Conservation (phyloP, 2,329 filamentous ascomycete genomes). For the Xylariaceae sp. region DNA sequence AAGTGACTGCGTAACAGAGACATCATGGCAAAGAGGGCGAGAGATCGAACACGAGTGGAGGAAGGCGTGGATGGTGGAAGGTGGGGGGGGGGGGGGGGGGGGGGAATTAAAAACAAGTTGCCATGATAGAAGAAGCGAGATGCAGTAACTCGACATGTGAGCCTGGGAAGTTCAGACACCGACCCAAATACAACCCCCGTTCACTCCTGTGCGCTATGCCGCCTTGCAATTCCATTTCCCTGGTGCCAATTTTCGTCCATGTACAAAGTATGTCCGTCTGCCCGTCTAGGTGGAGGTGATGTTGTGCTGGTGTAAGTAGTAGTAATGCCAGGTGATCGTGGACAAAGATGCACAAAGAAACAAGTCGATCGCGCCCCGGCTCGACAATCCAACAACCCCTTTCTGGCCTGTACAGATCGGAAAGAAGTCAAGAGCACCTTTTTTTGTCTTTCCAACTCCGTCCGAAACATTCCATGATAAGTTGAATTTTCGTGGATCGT, state of each 20-base stretch:
- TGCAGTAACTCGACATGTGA: slow-evolving; percentile 27
- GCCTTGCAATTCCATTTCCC: slow-evolving; percentile 27
- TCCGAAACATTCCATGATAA: slow-evolving; percentile 36
- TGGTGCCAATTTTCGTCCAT: slow-evolving; percentile 33
- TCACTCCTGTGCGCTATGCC: slow-evolving; percentile 37
- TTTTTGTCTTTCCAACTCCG: slow-evolving; percentile 43
- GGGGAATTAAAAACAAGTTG: slow-evolving; percentile 19
- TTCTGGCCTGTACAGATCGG: slow-evolving; percentile 21
- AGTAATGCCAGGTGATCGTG: slow-evolving; percentile 26
- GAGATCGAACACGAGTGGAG: slow-evolving; percentile 15
- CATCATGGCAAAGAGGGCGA: slow-evolving; percentile 15
- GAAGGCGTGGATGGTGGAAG: slow-evolving; percentile 16
- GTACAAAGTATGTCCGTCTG: slow-evolving; percentile 31
- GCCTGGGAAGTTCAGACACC: slow-evolving; percentile 27
- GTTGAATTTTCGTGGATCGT: slow-evolving; percentile 6
- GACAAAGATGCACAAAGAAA: slow-evolving; percentile 25
- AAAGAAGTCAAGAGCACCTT: slow-evolving; percentile 18
- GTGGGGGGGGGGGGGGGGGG: slow-evolving; percentile 11
- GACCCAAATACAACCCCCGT: slow-evolving; percentile 33
- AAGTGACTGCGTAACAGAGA: slow-evolving; percentile 14
- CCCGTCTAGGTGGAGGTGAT: slow-evolving; percentile 25
- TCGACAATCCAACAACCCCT: slow-evolving; percentile 23
- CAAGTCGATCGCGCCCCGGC: slow-evolving; percentile 10
- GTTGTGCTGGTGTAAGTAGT: slow-evolving; percentile 18
- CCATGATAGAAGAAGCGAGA: slow-evolving; percentile 24